Evolutionary conservation across 1,139 yeast species (phyloP).

Genomic region (Candida buenavistaensis): DNA sequence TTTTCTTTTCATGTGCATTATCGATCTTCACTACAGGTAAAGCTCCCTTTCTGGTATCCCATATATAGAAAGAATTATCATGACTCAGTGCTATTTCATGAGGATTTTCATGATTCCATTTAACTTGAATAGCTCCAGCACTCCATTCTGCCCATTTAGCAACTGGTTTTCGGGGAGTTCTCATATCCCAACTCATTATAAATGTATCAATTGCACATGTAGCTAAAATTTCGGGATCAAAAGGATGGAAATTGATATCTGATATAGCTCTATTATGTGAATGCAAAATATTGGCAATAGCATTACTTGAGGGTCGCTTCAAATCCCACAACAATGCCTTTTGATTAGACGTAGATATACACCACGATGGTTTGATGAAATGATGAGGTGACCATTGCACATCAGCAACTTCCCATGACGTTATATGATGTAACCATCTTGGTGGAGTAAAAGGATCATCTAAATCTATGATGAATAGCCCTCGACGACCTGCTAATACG

Average conservation of each 20-base stretch:
- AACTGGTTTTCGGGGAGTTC: constrained; percentile 72
- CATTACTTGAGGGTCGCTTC: constrained; percentile 69
- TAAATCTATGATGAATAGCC: constrained; percentile 83
- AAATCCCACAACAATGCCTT: constrained; percentile 94
- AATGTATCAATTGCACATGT: constrained; percentile 92
- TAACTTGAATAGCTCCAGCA: constrained; percentile 92
- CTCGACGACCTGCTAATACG: constrained; percentile 86
- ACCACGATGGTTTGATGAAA: constrained; percentile 80
- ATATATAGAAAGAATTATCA: constrained; percentile 72
- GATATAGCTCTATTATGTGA: constrained; percentile 92
- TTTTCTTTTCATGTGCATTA: constrained; percentile 75
- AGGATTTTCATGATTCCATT: constrained; percentile 83
- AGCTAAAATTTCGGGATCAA: constrained; percentile 84
- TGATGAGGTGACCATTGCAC: constrained; percentile 97
- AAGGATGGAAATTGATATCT: constrained; percentile 89
- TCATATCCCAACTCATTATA: constrained; percentile 87
- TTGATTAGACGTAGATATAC: constrained; percentile 90
- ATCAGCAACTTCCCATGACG: constrained; percentile 98
- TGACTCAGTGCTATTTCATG: constrained; percentile 83
- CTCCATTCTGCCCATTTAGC: constrained; percentile 88
- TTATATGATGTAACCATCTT: constrained; percentile 85
- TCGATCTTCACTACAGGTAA: constrained; percentile 64
- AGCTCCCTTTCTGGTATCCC: constrained; percentile 89
- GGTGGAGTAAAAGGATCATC: constrained; percentile 97
- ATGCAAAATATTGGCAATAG: constrained; percentile 84